Percentiles rank a stretch among this genome's conserved stretches.
These are phyloP conservation scores for Polytrichum formosum DNA, from an alignment of 225 moss, liverwort and hornwort genomes.

Conservation along the genomic window DNA sequence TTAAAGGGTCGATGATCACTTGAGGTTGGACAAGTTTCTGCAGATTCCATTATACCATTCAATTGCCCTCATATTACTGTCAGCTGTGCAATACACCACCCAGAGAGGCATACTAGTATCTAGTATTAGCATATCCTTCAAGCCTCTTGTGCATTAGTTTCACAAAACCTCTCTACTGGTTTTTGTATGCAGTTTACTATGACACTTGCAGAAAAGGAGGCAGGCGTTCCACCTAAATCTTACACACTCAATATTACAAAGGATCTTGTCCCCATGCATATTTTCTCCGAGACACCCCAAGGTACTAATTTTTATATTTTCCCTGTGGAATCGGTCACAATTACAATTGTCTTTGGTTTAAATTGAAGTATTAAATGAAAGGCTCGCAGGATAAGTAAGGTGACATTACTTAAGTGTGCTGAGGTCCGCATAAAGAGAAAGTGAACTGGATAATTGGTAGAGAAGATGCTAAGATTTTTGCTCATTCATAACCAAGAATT, in stretches of 20 bases:
- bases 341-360: not conserved
- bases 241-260: conserved; percentile 79
- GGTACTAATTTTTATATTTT: conserved; percentile 35
- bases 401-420: not conserved
- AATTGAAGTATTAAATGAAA: not conserved
- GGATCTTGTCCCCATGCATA: conserved; percentile 95
- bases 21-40: too few relatives aligned
- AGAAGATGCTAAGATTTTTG: too few relatives aligned
- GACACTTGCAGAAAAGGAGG: conserved; percentile 75
- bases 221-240: conserved; percentile 60
- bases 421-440: not conserved
- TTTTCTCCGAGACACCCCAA: conserved; percentile 82
- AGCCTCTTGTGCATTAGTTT: too few relatives aligned
- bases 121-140: too few relatives aligned
- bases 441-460: too few relatives aligned
- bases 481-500: too few relatives aligned
- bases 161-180: not conserved
- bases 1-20: too few relatives aligned
- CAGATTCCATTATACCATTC: not conserved
- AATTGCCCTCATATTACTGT: too few relatives aligned
- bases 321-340: not conserved
- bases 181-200: conserved; percentile 67
- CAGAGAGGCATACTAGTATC: too few relatives aligned
- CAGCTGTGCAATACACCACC: too few relatives aligned
- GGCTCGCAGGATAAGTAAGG: not conserved